These are phyloP conservation scores for Mrakia hoshinonis DNA, from an alignment of 768 basidiomycete species.

Conservation along the genomic window DNA sequence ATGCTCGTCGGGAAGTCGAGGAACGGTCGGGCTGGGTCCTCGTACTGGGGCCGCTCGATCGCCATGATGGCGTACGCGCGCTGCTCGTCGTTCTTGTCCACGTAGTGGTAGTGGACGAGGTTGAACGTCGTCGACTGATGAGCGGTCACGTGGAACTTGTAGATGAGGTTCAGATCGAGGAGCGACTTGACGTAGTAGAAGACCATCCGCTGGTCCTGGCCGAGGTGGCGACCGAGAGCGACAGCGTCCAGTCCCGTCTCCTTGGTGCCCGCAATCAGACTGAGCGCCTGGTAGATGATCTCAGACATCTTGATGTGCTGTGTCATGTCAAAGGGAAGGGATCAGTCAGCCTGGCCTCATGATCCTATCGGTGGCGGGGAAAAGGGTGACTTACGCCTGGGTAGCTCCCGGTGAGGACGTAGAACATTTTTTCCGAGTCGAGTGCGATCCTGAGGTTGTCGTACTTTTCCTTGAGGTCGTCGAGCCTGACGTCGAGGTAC, in stretches of 20 bases:
- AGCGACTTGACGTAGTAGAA: constrained; percentile 17
- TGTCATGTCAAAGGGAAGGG: background rate
- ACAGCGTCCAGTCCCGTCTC: background rate
- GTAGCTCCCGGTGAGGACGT: constrained; percentile 8
- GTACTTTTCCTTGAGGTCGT: constrained; percentile 11
- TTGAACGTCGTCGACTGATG: constrained; percentile 10
- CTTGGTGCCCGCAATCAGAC: constrained; percentile 9
- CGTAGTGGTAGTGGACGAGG: constrained; percentile 19
- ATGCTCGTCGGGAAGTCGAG: background rate
- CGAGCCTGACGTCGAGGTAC: background rate
- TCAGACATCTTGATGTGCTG: constrained; percentile 17
- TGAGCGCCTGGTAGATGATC: constrained; percentile 17
- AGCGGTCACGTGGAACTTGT: constrained; percentile 9
- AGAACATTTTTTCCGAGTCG: constrained; percentile 7
- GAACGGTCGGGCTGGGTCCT: background rate
- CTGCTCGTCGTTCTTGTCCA: background rate
- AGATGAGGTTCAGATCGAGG: constrained; percentile 10
- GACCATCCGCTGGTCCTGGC: constrained; percentile 19
- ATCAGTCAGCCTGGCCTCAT: background rate
- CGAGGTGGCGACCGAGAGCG: constrained; percentile 10
- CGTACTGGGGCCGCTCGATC: background rate
- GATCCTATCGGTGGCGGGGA: background rate
- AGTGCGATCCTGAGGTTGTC: constrained; percentile 4
- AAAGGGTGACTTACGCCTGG: background rate
- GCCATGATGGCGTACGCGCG: constrained; percentile 3